Base-by-base conservation (phyloP, 75 land plant genomes). In the Sequoiadendron giganteum region DNA sequence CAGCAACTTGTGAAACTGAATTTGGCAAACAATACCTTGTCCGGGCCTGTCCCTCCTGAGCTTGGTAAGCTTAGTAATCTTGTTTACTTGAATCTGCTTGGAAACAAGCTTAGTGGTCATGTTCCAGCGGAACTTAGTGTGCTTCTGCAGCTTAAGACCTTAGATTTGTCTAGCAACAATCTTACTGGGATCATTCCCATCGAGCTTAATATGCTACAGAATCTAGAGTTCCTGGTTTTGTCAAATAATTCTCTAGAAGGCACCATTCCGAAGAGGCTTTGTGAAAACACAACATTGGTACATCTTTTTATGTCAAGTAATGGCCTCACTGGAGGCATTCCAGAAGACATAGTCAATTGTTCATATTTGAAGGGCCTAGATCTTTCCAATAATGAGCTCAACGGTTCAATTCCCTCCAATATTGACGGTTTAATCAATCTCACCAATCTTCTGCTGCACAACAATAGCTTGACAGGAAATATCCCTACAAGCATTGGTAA, bases 401-500 rank as follows among this genome's bases (percentile, higher is more conserved):
- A 55, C 65, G 96, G 95, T 36, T 85, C 45, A 28, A 83, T 95
- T 19, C 96, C 96, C 1, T n/a, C 85, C 10, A 68, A 55, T 10
- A 68, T 95, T 5, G 96, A 87, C 55, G 89, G 84, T n/a, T 61
- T 95, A 21, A 55, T 39, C 52, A 87, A 85, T 79, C 90, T 95
- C 6, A 89, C 70, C 21, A 90, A 91, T 86, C 93, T 96, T n/a
- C 49, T 88, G 0, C 93, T 96, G 75, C 85, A 96, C 70, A 94
- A 94, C 88, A 96, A 96, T 92, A 91, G 93, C 84, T 93, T 96
- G 45, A 77, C 87, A 3, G 94, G 96, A 43, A 47, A 32, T 18
- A 72, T 96, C n/a, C 96, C 98, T 80, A 90, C 90, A n/a, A 85
- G 91, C 58, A 94, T 96, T 86, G 98, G 96, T 32, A 95, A 94